Base-by-base conservation (phyloP, 2,329 filamentous ascomycete species). In the Fusarium sp. region DNA sequence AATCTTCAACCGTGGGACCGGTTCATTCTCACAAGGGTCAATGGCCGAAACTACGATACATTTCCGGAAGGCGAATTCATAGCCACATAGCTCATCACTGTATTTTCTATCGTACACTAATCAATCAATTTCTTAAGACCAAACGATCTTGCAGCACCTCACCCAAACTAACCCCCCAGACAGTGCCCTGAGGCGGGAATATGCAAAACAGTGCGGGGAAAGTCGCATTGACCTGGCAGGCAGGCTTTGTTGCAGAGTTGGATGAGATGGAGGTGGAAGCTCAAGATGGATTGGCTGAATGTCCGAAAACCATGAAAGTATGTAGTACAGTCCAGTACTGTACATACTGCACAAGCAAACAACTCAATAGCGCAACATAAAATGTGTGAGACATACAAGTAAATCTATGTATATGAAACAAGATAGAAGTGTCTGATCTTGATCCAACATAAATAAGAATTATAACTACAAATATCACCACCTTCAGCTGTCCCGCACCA, bases 131-230 rank as follows among this genome's bases (percentile, higher is more conserved):
- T 11, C 27, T 27, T 25, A 20, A 43, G 21, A 53, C 35, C 27
- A 29, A 42, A 41, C 18, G 37, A 62, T 46, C 46, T 45, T 25
- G 35, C 36, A 40, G n/a, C 42, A 21, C 10, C 25, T 9, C 42
- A 21, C 10, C 25, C 25, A 25, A 14, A 6, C 11, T 20, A 21
- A n/a, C 18, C 17, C 40, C 43, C 31, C 27, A 43, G 42, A 52
- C 37, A 36, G n/a, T 49, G 49, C 27, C 23, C 39, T 25, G 45
- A 37, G 31, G 42, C 29, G 43, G 43, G 43, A 54, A 39, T 51
- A 40, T 23, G 37, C 46, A 55, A 43, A 42, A 31, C 63, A 66
- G 67, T 66, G 70, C 68, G 70, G 70, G 70, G 70, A 70, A 72
- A 60, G 67, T 63, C 53, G 54, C 54, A 69, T 57, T 71, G 59